Percentiles rank a stretch among this genome's conserved stretches.
Conservation (phyloP, 75 land plant species). For the Pinus tabuliformis region DNA sequence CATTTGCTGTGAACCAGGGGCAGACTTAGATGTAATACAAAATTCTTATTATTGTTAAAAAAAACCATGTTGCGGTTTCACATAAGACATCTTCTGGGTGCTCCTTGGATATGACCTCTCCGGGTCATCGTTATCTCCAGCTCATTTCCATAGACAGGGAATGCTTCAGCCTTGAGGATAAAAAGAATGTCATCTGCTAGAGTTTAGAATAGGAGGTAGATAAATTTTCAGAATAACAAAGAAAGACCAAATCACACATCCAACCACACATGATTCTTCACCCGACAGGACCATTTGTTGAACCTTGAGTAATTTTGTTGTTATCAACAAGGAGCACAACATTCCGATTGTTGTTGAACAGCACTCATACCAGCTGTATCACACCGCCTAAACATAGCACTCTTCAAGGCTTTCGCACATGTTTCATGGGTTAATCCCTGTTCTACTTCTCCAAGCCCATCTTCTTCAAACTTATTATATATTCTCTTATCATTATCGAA, state of each 20-base stretch:
- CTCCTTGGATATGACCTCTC: neutral
- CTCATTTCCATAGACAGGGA: neutral
- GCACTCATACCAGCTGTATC: neutral
- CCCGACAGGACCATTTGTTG: neutral
- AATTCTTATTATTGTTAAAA: no score
- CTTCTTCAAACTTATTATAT: neutral
- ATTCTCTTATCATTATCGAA: neutral
- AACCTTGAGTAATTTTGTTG: neutral
- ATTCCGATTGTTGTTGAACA: neutral
- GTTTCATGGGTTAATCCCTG: neutral
- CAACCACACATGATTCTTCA: neutral
- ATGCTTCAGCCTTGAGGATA: neutral
- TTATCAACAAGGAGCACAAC: neutral
- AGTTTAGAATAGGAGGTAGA: neutral
- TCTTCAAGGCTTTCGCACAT: neutral
- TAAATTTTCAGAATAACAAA: neutral
- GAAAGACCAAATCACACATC: neutral
- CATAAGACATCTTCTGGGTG: neutral
- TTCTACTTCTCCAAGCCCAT: neutral
- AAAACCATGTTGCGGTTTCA: neutral
- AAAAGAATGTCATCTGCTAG: neutral
- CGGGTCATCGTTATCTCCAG: neutral
- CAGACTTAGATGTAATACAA: no score
- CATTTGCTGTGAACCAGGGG: no score
- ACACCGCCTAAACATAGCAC: neutral